Percentiles rank a stretch among this genome's conserved stretches.
These are phyloP conservation scores for Scedosporium apiospermum DNA, from an alignment of 2,329 filamentous ascomycete species.

Conservation along the genomic window DNA sequence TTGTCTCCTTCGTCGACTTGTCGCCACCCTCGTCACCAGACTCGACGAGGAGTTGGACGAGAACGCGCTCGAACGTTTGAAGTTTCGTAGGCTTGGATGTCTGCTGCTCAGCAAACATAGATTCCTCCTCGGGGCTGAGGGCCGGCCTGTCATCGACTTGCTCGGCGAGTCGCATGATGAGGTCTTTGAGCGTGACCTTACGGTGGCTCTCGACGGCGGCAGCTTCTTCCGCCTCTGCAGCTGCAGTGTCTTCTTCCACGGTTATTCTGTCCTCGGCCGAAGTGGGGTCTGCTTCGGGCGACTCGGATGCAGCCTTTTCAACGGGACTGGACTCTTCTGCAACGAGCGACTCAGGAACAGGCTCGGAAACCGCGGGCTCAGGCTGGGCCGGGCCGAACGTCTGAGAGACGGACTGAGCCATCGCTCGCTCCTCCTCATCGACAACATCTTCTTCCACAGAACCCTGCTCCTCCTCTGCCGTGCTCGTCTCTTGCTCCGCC, in stretches of 20 bases:
- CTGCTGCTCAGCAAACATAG: constrained; percentile 8
- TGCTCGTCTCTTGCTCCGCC: not conserved
- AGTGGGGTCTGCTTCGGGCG: not conserved
- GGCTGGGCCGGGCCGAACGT: not conserved
- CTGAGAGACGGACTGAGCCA: not conserved
- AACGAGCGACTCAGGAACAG: not conserved
- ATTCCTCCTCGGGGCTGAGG: constrained; percentile 14
- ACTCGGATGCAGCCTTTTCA: not conserved
- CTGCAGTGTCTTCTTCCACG: not conserved
- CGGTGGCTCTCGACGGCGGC: not conserved
- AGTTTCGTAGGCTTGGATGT: constrained; percentile 25
- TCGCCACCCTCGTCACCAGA: constrained; percentile 14
- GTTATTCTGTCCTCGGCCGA: too few species aligned
- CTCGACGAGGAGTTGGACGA: constrained; percentile 36
- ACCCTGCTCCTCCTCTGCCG: constrained; percentile 2
- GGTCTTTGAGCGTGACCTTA: constrained; percentile 27
- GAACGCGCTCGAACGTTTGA: constrained; percentile 39
- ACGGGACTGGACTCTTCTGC: too few species aligned
- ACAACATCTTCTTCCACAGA: constrained; percentile 6
- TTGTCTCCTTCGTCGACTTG: not conserved
- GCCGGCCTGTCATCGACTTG: constrained; percentile 27
- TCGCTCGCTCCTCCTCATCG: constrained; percentile 1
- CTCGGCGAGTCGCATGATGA: constrained; percentile 42
- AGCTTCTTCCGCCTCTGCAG: constrained; percentile 7
- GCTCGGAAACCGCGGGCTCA: not conserved